These are phyloP conservation scores for Neonectria sp. DNA, from an alignment of 2,329 filamentous ascomycete genomes.

Conservation along the genomic window DNA sequence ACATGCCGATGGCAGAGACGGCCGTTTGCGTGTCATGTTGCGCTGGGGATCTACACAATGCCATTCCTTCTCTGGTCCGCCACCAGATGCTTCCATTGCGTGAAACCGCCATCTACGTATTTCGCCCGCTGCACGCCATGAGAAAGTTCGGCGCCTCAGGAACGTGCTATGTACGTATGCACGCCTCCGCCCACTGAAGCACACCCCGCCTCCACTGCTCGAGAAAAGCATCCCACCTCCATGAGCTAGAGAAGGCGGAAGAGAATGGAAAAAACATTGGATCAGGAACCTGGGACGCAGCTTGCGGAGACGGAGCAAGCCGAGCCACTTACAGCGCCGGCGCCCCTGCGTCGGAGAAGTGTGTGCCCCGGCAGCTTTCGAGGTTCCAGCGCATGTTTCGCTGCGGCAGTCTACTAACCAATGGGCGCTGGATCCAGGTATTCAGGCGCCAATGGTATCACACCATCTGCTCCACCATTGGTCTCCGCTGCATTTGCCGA, in stretches of 20 bases:
- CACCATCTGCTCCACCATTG: neutral
- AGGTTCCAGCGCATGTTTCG: constrained; percentile 23
- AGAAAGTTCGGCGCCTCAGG: neutral
- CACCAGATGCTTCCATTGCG: too few relatives aligned
- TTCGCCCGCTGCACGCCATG: neutral
- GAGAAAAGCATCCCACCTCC: neutral
- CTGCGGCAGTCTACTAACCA: constrained; percentile 10
- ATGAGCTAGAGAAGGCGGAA: neutral
- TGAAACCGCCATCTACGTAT: neutral
- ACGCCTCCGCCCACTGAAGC: constrained; percentile 14
- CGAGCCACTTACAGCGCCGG: constrained; percentile 19
- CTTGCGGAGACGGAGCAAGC: constrained; percentile 22
- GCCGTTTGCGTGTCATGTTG: neutral
- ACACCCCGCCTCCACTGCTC: neutral
- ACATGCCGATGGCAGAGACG: constrained; percentile 17
- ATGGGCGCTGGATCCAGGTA: neutral
- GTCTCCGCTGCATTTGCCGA: neutral
- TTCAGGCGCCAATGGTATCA: constrained; percentile 12
- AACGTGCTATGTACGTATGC: neutral
- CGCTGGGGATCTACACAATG: constrained; percentile 1
- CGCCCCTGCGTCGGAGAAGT: constrained; percentile 19
- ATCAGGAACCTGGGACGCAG: constrained; percentile 5
- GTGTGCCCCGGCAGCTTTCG: constrained; percentile 1
- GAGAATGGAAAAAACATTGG: neutral
- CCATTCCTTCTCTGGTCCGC: neutral